phyloP scores from a whole-genome alignment of 805 yeast species.

The Metschnikowia kunwiensis region DNA sequence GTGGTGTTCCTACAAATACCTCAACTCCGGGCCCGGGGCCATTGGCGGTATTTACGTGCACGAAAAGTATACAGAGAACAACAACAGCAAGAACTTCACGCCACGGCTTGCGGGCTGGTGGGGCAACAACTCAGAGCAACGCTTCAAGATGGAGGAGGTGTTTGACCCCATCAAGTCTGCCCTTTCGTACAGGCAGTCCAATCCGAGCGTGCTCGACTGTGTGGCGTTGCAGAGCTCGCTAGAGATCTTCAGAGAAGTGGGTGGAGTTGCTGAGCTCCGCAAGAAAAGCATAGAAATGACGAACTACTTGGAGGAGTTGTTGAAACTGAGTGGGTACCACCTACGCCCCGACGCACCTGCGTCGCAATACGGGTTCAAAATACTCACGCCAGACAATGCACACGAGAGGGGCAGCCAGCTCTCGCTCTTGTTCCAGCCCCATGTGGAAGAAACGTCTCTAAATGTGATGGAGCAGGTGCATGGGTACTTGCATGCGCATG shows the following conservation, averaged over 20 bases:
- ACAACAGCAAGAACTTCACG: slow-evolving; percentile 30
- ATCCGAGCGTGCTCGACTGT: slow-evolving; percentile 84
- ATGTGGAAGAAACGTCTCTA: slow-evolving; percentile 28
- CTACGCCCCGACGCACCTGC: slow-evolving; percentile 23
- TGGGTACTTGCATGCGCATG: slow-evolving; percentile 48
- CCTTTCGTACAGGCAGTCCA: slow-evolving; percentile 82
- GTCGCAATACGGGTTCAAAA: slow-evolving; percentile 47
- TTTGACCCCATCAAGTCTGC: slow-evolving; percentile 87
- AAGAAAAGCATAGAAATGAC: slow-evolving; percentile 59
- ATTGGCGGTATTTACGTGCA: slow-evolving; percentile 85
- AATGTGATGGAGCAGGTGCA: slow-evolving; percentile 64
- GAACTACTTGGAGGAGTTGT: slow-evolving; percentile 46
- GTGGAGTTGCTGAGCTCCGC: slow-evolving; percentile 62
- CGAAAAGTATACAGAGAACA: slow-evolving; percentile 41
- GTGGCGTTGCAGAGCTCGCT: slow-evolving; percentile 69
- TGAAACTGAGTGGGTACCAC: slow-evolving; percentile 48
- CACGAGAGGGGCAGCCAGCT: slow-evolving; percentile 76
- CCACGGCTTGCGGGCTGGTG: slow-evolving; percentile 96
- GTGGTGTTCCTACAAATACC: slow-evolving; percentile 91
- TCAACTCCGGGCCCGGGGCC: slow-evolving; percentile 92
- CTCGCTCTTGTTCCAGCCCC: slow-evolving; percentile 60
- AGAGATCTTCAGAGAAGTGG: slow-evolving; percentile 53
- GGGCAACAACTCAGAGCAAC: slow-evolving; percentile 71
- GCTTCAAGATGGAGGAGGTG: slow-evolving; percentile 76
- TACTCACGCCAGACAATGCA: slow-evolving; percentile 65